Base-by-base conservation (phyloP, 2,329 filamentous ascomycete species). In the Verticillium isaacii region DNA sequence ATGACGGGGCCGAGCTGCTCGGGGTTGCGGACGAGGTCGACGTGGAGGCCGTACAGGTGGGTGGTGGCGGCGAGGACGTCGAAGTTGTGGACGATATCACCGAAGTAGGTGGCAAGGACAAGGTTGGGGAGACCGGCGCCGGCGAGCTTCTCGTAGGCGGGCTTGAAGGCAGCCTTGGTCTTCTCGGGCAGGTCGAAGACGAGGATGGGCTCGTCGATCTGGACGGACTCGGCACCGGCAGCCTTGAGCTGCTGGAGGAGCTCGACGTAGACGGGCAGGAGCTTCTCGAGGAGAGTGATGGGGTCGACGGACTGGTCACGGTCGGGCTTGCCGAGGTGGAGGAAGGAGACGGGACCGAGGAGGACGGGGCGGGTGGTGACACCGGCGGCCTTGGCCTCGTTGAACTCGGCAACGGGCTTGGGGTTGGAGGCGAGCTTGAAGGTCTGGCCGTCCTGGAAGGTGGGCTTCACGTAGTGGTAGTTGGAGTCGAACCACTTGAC, bases 401-500 rank as follows among this genome's bases (percentile, higher is more conserved):
- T 85, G 88, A 95, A 99, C 80, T 99, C 92, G 71, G 78, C 83
- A 68, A 99, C 91, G 71, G 95, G 93, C 90, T 99, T 99, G 78
- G 95, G 93, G 79, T 89, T 89, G 70, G 86, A 81, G 66, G 85
- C 80, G 66, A 99, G 92, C 82, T 90, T 93, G 89, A 99, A 99
- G 75, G 86, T 89, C 87, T 99, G 95, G 86, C 91, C 90, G 83
- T 97, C 89, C 82, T 97, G 93, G 69, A 99, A 88, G 66, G 95
- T 97, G 68, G 95, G 95, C 89, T 98, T 98, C 83, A 98, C 95
- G 80, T 99, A 99, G 87, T 98, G 95, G 89, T 99, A 99, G 90
- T 99, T 99, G 69, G 93, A 97, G 86, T 99, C 95, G 77, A 99
- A 99, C 95, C 95, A 99, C 87, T 99, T 99, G 73, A 99, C 95